phyloP scores from a whole-genome alignment of 106 monocot genomes.

The Allium cepa region DNA sequence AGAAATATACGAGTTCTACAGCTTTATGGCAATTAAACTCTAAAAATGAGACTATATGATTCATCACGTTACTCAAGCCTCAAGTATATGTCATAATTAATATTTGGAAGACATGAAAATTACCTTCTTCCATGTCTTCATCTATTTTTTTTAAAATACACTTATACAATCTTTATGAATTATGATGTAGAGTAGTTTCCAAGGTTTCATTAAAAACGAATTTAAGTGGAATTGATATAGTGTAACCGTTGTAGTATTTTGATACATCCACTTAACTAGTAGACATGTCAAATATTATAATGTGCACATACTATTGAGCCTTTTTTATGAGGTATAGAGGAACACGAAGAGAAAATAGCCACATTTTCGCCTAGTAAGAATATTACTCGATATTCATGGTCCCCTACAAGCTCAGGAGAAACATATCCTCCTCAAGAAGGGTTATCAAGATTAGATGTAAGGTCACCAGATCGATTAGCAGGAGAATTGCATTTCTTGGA shows the following conservation, averaged over 20 bases:
- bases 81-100: too few species aligned
- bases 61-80: too few species aligned
- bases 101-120: too few species aligned
- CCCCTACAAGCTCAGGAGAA: slow-evolving; percentile 60
- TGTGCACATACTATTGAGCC: too few species aligned
- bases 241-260: too few species aligned
- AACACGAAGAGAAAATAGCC: slow-evolving; percentile 46
- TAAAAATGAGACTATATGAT: too few species aligned
- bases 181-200: too few species aligned
- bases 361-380: slow-evolving; percentile 67
- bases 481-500: slow-evolving; percentile 91
- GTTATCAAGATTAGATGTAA: slow-evolving; percentile 56
- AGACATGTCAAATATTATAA: background rate
- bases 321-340: slow-evolving; percentile 24
- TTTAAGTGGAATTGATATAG: too few species aligned
- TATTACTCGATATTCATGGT: slow-evolving; percentile 68
- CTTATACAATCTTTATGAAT: too few species aligned
- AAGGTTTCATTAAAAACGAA: too few species aligned
- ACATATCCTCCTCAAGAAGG: slow-evolving; percentile 29
- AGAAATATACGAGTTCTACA: slow-evolving; percentile 12
- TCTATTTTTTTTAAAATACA: too few species aligned
- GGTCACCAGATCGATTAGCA: slow-evolving; percentile 73
- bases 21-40: background rate
- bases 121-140: too few species aligned
- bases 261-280: slow-evolving; percentile 5